Conservation (phyloP, 179 eudicot species). For the Beta lomatogona region DNA sequence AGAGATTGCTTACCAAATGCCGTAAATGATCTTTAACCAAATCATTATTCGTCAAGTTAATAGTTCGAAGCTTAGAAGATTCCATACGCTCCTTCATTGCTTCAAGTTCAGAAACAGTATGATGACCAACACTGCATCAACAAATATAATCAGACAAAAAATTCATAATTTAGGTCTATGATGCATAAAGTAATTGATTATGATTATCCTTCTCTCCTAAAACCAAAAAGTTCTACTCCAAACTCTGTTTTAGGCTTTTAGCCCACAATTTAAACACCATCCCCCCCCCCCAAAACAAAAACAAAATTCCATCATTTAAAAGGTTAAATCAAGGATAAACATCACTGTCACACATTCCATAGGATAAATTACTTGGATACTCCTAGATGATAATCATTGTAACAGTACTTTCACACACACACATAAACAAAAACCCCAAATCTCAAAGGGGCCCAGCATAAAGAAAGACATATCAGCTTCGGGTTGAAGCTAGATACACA, state of each 20-base stretch:
- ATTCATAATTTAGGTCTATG: background rate
- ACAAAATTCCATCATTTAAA: background rate
- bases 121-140: constrained; percentile 85
- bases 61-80: constrained; percentile 64
- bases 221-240: background rate
- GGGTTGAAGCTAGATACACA: background rate
- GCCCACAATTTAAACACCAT: background rate
- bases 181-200: background rate
- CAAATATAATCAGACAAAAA: constrained; percentile 1
- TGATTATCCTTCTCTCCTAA: background rate
- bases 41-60: constrained; percentile 78
- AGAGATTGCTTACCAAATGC: constrained; percentile 65
- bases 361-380: background rate
- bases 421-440: background rate
- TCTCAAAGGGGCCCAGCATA: background rate
- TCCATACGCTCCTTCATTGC: constrained; percentile 80
- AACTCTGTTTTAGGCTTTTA: background rate
- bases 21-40: constrained; percentile 96
- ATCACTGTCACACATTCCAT: background rate
- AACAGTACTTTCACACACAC: background rate
- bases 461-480: background rate
- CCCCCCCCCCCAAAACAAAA: background rate
- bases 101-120: constrained; percentile 71
- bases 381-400: background rate
- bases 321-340: background rate